Percentiles rank a stretch among this genome's conserved stretches.
Conservation (phyloP, 176 grass and related monocot genomes). For the Cenchrus americanus region DNA sequence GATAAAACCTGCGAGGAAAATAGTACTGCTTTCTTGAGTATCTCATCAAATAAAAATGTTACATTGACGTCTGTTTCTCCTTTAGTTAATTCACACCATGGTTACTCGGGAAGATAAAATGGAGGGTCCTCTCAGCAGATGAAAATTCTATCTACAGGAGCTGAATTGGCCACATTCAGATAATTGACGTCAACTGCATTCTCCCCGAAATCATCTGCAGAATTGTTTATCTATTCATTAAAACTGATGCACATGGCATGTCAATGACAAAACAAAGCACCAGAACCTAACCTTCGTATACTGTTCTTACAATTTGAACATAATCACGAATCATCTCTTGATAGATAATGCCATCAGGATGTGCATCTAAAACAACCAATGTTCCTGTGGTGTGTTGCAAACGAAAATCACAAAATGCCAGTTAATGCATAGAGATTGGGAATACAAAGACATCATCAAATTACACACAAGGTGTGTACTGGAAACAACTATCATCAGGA, state of each 20-base stretch:
- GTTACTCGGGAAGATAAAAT: not conserved
- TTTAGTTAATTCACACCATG: not conserved
- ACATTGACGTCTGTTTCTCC: not conserved
- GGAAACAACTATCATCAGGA: not conserved
- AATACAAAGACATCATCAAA: not conserved
- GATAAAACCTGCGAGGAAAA: not conserved
- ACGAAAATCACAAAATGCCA: not conserved
- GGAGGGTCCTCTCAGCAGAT: conserved; percentile 55
- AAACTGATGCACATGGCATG: not conserved
- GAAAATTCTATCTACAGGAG: conserved; percentile 57
- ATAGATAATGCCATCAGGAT: conserved; percentile 81
- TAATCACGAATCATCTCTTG: conserved; percentile 80
- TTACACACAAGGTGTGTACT: not conserved
- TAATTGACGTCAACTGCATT: conserved; percentile 74
- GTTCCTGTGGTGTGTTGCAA: conserved; percentile 59
- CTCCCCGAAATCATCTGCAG: conserved; percentile 73
- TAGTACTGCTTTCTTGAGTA: not conserved
- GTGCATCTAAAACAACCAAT: conserved; percentile 81
- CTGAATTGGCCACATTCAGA: conserved; percentile 61
- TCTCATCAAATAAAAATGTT: not conserved
- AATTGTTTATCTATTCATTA: not conserved
- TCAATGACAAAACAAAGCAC: not conserved
- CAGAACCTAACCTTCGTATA: conserved; percentile 75
- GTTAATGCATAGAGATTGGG: not conserved
- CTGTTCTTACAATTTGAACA: conserved; percentile 70